These are phyloP conservation scores for Cydonia oblonga DNA, from an alignment of 331 rosid genomes.

Conservation along the genomic window DNA sequence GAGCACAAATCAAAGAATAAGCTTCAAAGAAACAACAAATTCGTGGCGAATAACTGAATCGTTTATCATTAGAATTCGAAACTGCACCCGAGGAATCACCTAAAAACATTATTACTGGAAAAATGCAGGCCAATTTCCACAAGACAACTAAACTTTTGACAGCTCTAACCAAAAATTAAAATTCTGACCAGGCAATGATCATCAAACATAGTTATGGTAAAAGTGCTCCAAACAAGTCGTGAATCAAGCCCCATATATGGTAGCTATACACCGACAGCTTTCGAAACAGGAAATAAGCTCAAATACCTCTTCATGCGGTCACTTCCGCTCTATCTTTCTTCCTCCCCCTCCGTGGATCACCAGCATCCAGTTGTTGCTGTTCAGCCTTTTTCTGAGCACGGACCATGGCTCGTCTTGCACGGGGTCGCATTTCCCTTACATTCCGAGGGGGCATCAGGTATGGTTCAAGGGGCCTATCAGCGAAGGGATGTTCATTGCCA, in stretches of 20 bases:
- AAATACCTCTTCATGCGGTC: constrained; percentile 26
- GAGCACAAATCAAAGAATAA: too few species aligned
- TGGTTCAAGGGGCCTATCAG: constrained; percentile 69
- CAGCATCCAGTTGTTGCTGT: constrained; percentile 35
- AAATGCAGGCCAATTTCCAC: not conserved
- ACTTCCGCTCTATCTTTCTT: constrained; percentile 34
- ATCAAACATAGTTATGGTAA: not conserved
- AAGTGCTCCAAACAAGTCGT: not conserved
- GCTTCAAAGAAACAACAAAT: too few species aligned
- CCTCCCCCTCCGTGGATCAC: constrained; percentile 33
- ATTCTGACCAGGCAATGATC: not conserved
- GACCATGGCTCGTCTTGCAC: constrained; percentile 70
- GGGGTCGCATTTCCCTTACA: constrained; percentile 76
- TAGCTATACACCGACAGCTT: not conserved
- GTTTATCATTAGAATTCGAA: too few species aligned
- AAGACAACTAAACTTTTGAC: not conserved
- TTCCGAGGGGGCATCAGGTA: constrained; percentile 64
- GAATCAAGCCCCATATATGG: not conserved
- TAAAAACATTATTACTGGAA: not conserved
- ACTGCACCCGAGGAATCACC: too few species aligned
- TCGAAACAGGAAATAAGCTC: not conserved
- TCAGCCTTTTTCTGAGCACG: constrained; percentile 82
- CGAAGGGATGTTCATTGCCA: constrained; percentile 68
- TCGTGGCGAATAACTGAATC: too few species aligned
- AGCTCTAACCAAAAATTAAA: not conserved